phyloP scores from a whole-genome alignment of 179 eudicot genomes.

The Patellifolia procumbens region DNA sequence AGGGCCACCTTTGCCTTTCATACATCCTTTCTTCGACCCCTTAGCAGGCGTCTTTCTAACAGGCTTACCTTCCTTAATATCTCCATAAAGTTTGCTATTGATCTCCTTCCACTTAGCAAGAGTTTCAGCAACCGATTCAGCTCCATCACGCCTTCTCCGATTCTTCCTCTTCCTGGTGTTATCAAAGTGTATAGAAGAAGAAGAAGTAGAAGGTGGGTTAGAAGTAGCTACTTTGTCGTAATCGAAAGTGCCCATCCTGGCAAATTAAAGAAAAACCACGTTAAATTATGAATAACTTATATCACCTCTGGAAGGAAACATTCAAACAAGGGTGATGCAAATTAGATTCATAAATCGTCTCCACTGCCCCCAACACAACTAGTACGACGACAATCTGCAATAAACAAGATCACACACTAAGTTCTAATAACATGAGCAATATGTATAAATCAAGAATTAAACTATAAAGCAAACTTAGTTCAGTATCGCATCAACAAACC shows the following conservation, averaged over 20 bases:
- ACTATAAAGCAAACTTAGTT: too few species aligned
- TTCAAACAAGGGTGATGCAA: slow-evolving; percentile 9
- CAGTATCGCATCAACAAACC: too few species aligned
- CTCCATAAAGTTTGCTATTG: slow-evolving; percentile 37
- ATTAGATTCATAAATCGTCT: slow-evolving; percentile 12
- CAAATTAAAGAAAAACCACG: slow-evolving; percentile 12
- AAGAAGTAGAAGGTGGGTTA: slow-evolving; percentile 40
- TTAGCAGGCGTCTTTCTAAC: slow-evolving; percentile 65
- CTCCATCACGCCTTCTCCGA: slow-evolving; percentile 44
- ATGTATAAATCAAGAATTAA: background rate
- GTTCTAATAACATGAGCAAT: slow-evolving; percentile 1
- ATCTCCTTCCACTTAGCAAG: slow-evolving; percentile 72
- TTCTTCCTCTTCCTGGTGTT: slow-evolving; percentile 55
- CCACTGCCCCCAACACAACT: slow-evolving; percentile 15
- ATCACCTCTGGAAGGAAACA: slow-evolving; percentile 22
- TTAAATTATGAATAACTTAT: background rate
- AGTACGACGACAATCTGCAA: slow-evolving; percentile 33
- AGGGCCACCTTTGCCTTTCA: slow-evolving; percentile 90
- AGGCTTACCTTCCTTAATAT: slow-evolving; percentile 29
- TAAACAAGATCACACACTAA: slow-evolving; percentile 23
- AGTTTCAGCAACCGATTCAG: slow-evolving; percentile 45
- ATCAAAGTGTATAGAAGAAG: slow-evolving; percentile 32
- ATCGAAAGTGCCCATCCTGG: slow-evolving; percentile 31
- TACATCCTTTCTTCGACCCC: slow-evolving; percentile 85
- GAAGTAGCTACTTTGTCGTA: slow-evolving; percentile 32